Evolutionary conservation across 768 basidiomycete genomes (phyloP).

Genomic region (Mrakia hoshinonis): DNA sequence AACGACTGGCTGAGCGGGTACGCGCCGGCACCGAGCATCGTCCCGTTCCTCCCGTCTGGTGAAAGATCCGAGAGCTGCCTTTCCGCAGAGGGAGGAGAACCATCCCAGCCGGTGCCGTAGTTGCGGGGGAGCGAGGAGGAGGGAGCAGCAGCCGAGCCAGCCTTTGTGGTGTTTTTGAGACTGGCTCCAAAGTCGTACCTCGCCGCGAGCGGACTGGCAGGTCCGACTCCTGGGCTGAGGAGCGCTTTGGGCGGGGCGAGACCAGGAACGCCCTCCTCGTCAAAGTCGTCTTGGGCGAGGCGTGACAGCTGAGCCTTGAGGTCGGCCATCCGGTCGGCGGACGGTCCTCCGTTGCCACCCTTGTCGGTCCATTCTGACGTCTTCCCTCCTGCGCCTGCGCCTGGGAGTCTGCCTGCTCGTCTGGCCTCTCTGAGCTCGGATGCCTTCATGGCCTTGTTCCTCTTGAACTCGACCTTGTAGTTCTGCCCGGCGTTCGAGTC

Average conservation of each 20-base stretch:
- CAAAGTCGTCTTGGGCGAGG: slow-evolving; percentile 18
- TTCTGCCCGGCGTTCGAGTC: slow-evolving; percentile 78
- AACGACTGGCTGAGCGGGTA: neutral
- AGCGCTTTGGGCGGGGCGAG: slow-evolving; percentile 17
- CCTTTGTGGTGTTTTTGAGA: slow-evolving; percentile 15
- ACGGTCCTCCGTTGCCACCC: slow-evolving; percentile 19
- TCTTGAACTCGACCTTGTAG: slow-evolving; percentile 63
- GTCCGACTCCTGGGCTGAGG: neutral
- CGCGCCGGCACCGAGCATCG: neutral
- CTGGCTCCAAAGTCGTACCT: slow-evolving; percentile 26
- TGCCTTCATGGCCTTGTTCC: slow-evolving; percentile 25
- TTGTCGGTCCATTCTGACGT: slow-evolving; percentile 25
- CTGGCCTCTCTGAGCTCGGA: slow-evolving; percentile 14
- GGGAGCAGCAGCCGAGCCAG: neutral
- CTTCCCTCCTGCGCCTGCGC: neutral
- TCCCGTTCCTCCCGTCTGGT: neutral
- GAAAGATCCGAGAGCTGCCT: neutral
- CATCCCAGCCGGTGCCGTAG: slow-evolving; percentile 24
- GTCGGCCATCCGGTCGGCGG: slow-evolving; percentile 26
- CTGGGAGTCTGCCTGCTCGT: slow-evolving; percentile 3
- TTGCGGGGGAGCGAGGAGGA: neutral
- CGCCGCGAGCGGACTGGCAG: slow-evolving; percentile 7
- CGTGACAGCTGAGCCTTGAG: slow-evolving; percentile 24
- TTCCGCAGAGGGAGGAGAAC: slow-evolving; percentile 2
- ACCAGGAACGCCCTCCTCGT: neutral